These are phyloP conservation scores for Ophiostoma quercus DNA, from an alignment of 2,329 filamentous ascomycete genomes.

Conservation along the genomic window DNA sequence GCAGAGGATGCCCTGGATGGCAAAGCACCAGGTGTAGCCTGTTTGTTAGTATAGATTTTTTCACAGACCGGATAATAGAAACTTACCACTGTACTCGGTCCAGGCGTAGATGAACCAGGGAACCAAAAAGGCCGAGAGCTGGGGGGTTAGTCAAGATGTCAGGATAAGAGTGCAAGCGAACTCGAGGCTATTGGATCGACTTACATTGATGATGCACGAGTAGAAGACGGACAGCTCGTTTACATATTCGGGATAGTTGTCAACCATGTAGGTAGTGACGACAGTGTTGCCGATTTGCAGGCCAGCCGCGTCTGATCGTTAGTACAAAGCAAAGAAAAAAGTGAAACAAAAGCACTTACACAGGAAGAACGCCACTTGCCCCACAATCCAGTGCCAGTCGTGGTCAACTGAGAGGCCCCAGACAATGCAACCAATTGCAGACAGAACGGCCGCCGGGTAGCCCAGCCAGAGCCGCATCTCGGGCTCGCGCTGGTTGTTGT, in stretches of 20 bases:
- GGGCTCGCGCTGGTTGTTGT: constrained; percentile 38
- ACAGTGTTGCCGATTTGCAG: constrained; percentile 53
- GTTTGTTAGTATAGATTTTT: constrained; percentile 29
- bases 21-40: constrained; percentile 50
- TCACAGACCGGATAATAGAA: not conserved
- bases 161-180: not conserved
- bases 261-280: constrained; percentile 43
- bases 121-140: not conserved
- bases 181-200: not conserved
- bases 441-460: constrained; percentile 48
- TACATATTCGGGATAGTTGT: constrained; percentile 51
- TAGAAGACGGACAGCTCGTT: constrained; percentile 47
- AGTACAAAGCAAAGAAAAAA: not conserved
- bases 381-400: constrained; percentile 1
- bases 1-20: constrained; percentile 43
- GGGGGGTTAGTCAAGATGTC: not conserved
- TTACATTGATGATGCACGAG: not conserved
- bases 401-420: not conserved
- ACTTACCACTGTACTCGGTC: not conserved
- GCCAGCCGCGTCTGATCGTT: constrained; percentile 35
- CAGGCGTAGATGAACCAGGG: constrained; percentile 6
- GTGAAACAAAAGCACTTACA: not conserved
- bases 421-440: constrained; percentile 39
- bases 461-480: constrained; percentile 54
- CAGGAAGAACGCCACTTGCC: not conserved